phyloP scores from a whole-genome alignment of 331 rosid species.

The Ulmus americana region DNA sequence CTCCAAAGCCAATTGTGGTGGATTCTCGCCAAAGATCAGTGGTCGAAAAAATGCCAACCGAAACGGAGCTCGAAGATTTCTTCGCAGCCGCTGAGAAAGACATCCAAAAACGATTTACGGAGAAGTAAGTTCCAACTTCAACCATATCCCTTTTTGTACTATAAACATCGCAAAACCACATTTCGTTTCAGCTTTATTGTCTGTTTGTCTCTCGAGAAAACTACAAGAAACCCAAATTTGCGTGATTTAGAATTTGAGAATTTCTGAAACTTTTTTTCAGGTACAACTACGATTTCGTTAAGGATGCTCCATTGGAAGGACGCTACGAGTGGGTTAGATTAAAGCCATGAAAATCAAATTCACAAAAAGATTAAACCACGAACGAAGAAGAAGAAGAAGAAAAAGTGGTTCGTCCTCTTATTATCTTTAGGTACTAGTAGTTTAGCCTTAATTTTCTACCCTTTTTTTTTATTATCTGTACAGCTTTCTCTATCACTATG shows the following conservation, averaged over 20 bases:
- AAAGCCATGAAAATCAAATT: constrained; percentile 41
- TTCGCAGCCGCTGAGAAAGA: constrained; percentile 62
- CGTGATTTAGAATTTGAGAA: neutral
- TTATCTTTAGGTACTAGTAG: constrained; percentile 4
- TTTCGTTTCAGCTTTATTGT: constrained; percentile 1
- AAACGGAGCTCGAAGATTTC: constrained; percentile 68
- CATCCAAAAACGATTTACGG: constrained; percentile 45
- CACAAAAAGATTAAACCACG: neutral
- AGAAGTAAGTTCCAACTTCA: constrained; percentile 41
- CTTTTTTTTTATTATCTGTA: constrained; percentile 26
- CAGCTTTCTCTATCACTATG: constrained; percentile 23
- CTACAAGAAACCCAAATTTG: neutral
- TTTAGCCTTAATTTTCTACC: neutral
- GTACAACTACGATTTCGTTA: constrained; percentile 68
- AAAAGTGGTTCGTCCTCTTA: neutral
- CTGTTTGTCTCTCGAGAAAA: constrained; percentile 13
- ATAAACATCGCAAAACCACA: neutral
- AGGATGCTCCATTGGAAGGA: constrained; percentile 78
- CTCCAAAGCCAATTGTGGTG: constrained; percentile 22
- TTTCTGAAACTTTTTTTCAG: constrained; percentile 33
- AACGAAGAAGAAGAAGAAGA: neutral
- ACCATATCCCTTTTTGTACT: neutral
- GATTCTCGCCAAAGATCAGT: no score
- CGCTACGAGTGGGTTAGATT: constrained; percentile 78
- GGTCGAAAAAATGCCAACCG: constrained; percentile 46